Evolutionary conservation across 2,329 filamentous ascomycete genomes (phyloP), one percentile per base, ranked within the genome.

Genomic region (Clarireedia hainanense): DNA sequence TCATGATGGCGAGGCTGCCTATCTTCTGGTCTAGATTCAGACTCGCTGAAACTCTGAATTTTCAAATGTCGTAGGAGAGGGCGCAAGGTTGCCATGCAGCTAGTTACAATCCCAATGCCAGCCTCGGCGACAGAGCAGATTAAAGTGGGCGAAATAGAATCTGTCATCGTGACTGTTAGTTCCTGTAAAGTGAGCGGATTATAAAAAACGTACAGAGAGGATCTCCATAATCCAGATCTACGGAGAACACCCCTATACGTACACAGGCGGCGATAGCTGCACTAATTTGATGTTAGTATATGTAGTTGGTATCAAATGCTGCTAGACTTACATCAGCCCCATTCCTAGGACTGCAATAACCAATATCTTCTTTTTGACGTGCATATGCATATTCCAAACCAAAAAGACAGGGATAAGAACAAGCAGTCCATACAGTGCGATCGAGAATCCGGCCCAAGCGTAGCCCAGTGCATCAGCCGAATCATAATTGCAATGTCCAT

Each of bases 371-470:
- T 43, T 52, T 12, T 47, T 52, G 17, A 47, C 27, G 14, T 52
- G 37, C 54, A 56, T 56, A 36, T 56, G 48, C 48, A 56, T 50
- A 30, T 52, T 20, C 54, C 54, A 56, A 46, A 56, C 48, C 12
- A 56, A 26, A 15, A 46, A 27, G 20, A 53, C 50, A 2, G 54
- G 54, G 30, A 53, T 40, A 2, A 56, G 20, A 9, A 46, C 51
- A 27, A 52, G 43, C 14, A 56, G 40, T 15, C 47, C 30, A 17
- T 56, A 52, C 24, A 56, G 34, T 7, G 40, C 48, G 5, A 56
- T 40, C 6, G 48, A 47, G 1, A 56, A 4, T 24, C 48, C 54
- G 6, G 48, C 36, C 48, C 48, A 56, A 26, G 42, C 54, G 34
- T 56, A 56, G 1, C 48, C 49, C 17, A 52, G 23, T 24, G 34